Conservation (phyloP, 2,329 filamentous ascomycete genomes). For the Trichoderma guizhouense region DNA sequence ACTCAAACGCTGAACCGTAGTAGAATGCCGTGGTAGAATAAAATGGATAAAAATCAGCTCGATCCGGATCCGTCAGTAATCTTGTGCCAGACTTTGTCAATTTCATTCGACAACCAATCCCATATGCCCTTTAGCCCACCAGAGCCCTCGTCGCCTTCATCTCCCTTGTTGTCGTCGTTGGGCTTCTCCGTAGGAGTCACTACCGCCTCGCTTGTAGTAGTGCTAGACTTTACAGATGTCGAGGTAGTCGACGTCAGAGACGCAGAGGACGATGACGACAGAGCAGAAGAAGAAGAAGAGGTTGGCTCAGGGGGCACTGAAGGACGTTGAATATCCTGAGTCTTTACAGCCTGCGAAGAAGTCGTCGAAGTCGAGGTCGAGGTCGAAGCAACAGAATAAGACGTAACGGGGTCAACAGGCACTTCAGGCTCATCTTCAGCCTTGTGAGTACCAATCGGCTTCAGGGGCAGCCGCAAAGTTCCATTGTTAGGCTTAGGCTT, state of each 20-base stretch:
- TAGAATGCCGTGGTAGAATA: neutral
- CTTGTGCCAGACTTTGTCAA: conserved; percentile 46
- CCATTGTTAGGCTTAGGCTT: conserved; percentile 79
- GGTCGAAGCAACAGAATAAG: neutral
- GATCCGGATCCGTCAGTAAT: conserved; percentile 29
- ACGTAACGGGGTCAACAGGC: conserved; percentile 50
- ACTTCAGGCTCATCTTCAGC: conserved; percentile 45
- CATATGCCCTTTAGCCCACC: conserved; percentile 38
- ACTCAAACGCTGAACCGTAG: neutral
- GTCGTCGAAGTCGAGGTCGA: neutral
- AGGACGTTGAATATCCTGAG: conserved; percentile 14
- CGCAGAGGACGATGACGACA: conserved; percentile 19
- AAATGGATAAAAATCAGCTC: neutral
- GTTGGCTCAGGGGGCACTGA: conserved; percentile 8
- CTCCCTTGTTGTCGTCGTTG: conserved; percentile 17
- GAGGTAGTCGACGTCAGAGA: conserved; percentile 16
- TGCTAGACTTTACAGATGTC: neutral
- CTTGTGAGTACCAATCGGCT: conserved; percentile 60
- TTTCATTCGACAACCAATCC: conserved; percentile 51
- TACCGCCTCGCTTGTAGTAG: neutral
- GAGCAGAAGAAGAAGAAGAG: neutral
- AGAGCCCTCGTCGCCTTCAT: conserved; percentile 19
- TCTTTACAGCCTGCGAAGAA: conserved; percentile 9
- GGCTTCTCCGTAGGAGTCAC: neutral
- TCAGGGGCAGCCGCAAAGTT: conserved; percentile 70